These are phyloP conservation scores for Lipomyces japonicus DNA, from an alignment of 805 yeast genomes.

Conservation along the genomic window DNA sequence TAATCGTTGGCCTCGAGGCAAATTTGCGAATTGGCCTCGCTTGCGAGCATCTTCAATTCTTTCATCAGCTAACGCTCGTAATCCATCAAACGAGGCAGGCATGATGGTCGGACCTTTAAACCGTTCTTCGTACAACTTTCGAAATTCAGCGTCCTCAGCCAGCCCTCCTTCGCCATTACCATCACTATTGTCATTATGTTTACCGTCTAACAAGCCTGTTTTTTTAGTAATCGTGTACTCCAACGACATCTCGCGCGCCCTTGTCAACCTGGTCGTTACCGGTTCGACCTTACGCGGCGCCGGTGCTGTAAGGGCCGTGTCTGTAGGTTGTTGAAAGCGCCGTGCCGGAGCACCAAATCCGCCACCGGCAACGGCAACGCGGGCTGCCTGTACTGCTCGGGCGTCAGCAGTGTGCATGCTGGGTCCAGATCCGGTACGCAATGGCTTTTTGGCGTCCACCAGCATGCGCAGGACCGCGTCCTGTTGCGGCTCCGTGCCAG, in stretches of 20 bases:
- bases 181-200: conserved; percentile 20
- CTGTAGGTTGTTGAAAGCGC: no score
- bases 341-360: no score
- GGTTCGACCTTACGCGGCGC: conserved; percentile 31
- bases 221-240: conserved; percentile 57
- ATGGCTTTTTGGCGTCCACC: conserved; percentile 49
- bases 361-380: background rate
- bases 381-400: conserved; percentile 3
- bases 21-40: conserved; percentile 63
- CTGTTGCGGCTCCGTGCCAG: conserved; percentile 48
- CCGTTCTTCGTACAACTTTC: conserved; percentile 59
- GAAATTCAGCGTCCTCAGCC: conserved; percentile 43
- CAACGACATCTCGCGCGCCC: conserved; percentile 61
- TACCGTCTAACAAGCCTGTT: conserved; percentile 33
- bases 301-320: conserved; percentile 18
- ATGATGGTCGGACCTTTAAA: conserved; percentile 49
- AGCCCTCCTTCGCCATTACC: background rate
- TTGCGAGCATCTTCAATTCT: conserved; percentile 69
- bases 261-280: conserved; percentile 44
- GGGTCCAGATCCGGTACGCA: conserved; percentile 25
- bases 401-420: conserved; percentile 22
- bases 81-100: conserved; percentile 37
- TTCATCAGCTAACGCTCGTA: conserved; percentile 65
- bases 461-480: conserved; percentile 56
- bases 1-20: conserved; percentile 63